Conservation (phyloP, 2,329 filamentous ascomycete species). For the Lasiodiplodia sp. region DNA sequence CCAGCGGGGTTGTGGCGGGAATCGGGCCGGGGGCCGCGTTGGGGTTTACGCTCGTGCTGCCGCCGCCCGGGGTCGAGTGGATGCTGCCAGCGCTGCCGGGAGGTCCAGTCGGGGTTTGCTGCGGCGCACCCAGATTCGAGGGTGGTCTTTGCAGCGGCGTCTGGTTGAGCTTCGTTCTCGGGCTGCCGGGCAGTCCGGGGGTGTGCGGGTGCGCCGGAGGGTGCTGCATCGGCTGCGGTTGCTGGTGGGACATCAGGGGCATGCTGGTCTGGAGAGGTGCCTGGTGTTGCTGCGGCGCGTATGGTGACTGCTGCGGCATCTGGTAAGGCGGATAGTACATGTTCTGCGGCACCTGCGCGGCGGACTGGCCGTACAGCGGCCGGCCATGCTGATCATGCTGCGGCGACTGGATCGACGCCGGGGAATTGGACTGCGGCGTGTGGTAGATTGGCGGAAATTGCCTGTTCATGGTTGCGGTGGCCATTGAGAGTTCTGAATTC, state of each 20-base stretch:
- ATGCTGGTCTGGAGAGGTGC: conserved; percentile 55
- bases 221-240: conserved; percentile 51
- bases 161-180: conserved; percentile 57
- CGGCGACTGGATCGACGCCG: conserved; percentile 88
- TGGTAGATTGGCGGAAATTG: conserved; percentile 92
- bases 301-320: conserved; percentile 63
- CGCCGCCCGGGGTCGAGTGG: conserved; percentile 48
- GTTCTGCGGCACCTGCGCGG: conserved; percentile 84
- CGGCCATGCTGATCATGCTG: conserved; percentile 88
- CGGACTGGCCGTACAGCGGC: conserved; percentile 81
- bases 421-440: conserved; percentile 93
- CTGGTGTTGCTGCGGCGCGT: conserved; percentile 61
- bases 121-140: conserved; percentile 54
- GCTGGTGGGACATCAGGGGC: conserved; percentile 62
- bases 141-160: conserved; percentile 64
- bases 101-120: conserved; percentile 48
- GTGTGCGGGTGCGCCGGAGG: conserved; percentile 53
- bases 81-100: conserved; percentile 51
- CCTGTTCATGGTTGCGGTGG: conserved; percentile 70
- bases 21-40: conserved; percentile 96
- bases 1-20: conserved; percentile 91
- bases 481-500: conserved; percentile 71
- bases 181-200: conserved; percentile 70
- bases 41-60: conserved; percentile 70
- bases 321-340: conserved; percentile 77